Evolutionary conservation across 495 filamentous ascomycete species (phyloP), one percentile per base, ranked within the genome.

Genomic region (Astrocystis sublimbata): DNA sequence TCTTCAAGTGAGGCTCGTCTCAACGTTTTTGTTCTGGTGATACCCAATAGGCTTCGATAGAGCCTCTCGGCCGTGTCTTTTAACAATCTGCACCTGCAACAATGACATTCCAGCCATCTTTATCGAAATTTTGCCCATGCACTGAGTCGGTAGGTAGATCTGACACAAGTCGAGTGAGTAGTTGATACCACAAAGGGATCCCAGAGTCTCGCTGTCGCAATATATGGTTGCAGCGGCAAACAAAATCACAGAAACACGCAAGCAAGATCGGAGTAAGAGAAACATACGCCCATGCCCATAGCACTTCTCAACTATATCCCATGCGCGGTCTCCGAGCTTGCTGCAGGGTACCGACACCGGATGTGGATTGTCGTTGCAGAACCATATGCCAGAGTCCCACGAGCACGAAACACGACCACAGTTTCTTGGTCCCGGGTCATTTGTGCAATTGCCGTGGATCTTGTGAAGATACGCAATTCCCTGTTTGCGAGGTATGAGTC

Each of bases 371-470:
- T 62, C 60, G 15, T 62, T 62, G 30, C 60, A 62, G 5, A 62
- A 62, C 60, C 60, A 62, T 13, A 62, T 62, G 5, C 60, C 60
- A 31, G 60, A 62, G 17, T 26, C 17, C 24, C 56, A 62, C 30
- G 50, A 55, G 33, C 60, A 62, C 21, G 60, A 62, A 31, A 62
- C 51, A 30, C 60, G 60, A 3, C 7, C 6, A 42, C 60, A 62
- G 33, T 62, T 62, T 0, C 38, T 51, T 1, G 60, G 60, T 4
- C 60, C 60, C 4, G 60, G 60, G 28, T 51, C 60, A 24, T 38
- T 56, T 9, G 51, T 49, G 42, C 60, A 62, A 23, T 62, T 53
- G 0, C 51, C 60, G 8, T 55, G 28, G 51, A 46, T 33, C 23
- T 62, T 62, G 15, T 19, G 60, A 6, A 62, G 60, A 36, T 62